Base-by-base conservation (phyloP, 768 basidiomycete genomes). In the Chalciporus chontae region DNA sequence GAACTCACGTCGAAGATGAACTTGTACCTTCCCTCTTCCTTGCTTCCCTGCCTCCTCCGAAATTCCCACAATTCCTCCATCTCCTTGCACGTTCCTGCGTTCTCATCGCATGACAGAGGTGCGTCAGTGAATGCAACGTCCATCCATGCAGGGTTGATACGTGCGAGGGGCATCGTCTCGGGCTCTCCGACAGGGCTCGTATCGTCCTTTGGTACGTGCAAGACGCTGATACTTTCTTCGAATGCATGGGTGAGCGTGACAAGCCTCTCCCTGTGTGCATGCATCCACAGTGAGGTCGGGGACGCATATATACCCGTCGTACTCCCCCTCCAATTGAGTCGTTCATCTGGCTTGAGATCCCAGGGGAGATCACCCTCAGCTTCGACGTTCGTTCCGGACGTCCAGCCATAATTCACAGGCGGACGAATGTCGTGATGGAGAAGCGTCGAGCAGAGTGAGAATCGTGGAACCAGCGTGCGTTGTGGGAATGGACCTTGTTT, bases 271-370 rank as follows among this genome's bases (percentile, higher is more conserved):
- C 85, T 69, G 47, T 85, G 85, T 5, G 74, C 69, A 18, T 71
- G 58, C 54, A 63, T 46, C 85, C 84, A 85, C 5, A 69, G 67
- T 8, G 73, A 68, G 1, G 55, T 47, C 2, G 60, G 47, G 13
- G 66, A 58, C 31, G 78, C 74, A 45, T 56, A 69, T 17, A 81
- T 84, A 9, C 88, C 89, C 0, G 88, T 89, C 40, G 80, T 86
- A 37, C 79, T 79, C 3, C 89, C 89, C 36, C 89, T 74, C 89
- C 89, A 90, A 36, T 81, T 71, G 15, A 89, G 55, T 4, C 78
- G 69, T 51, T 84, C 79, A 60, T 85, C 77, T 1, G 68, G 24
- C 69, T 85, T 90, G 27, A 77, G 72, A 14, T 81, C 77, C 79
- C 84, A 92, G 0, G 72, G 73, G 8, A 83, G 77, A 63, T 88